These are phyloP conservation scores for Paralagenidium karlingii DNA, from an alignment of 352 stramenopile genomes.

Conservation along the genomic window DNA sequence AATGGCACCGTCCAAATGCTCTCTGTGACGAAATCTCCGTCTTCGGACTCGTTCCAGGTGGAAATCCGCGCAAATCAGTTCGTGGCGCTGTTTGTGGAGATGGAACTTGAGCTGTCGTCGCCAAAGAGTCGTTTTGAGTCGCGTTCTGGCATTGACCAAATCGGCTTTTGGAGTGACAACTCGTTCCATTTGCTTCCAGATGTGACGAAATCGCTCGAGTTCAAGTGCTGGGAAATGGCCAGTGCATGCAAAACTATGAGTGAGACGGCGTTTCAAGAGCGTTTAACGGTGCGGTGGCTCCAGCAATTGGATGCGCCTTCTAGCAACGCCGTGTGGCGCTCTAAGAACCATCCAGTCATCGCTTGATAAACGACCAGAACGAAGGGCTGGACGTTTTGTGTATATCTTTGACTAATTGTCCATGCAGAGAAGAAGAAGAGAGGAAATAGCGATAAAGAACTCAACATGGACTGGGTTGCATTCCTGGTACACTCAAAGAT, in stretches of 20 bases:
- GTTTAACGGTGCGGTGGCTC: constrained; percentile 43
- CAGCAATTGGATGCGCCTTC: too few species aligned
- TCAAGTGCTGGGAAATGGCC: constrained; percentile 12
- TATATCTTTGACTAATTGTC: too few species aligned
- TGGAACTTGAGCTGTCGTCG: too few species aligned
- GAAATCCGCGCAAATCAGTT: constrained; percentile 28
- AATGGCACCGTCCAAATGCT: constrained; percentile 15
- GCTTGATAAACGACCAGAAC: too few species aligned
- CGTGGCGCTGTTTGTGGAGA: constrained; percentile 65
- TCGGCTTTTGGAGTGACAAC: constrained; percentile 62
- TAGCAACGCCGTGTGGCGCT: too few species aligned
- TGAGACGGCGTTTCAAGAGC: constrained; percentile 16
- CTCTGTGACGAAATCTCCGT: constrained; percentile 8
- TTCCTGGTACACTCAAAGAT: too few species aligned
- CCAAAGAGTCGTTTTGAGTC: constrained; percentile 14
- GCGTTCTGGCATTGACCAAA: too few species aligned
- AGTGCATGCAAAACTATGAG: constrained; percentile 7
- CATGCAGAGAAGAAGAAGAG: too few species aligned
- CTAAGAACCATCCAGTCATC: too few species aligned
- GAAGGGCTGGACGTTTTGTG: too few species aligned
- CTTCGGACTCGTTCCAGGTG: constrained; percentile 22
- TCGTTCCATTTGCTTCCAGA: constrained; percentile 59
- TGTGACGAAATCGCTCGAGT: constrained; percentile 28
- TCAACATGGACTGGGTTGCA: too few species aligned
- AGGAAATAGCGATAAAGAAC: too few species aligned